These are phyloP conservation scores for Carex parvula DNA, from an alignment of 176 grass and related monocot genomes.

Conservation along the genomic window DNA sequence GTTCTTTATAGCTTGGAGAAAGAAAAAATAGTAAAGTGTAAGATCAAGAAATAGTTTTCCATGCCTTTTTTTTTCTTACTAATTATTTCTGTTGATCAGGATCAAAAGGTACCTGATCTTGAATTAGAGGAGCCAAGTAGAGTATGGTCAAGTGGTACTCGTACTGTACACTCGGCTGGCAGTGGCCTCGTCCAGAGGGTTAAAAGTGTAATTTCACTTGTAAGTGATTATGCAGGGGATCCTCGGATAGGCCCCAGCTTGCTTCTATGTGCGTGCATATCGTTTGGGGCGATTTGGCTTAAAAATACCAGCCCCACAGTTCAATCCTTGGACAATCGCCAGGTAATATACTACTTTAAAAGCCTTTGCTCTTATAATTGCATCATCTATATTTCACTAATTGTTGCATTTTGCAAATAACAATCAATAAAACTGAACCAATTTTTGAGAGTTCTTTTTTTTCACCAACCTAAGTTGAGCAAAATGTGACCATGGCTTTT, in stretches of 20 bases:
- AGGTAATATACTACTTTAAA: conserved; percentile 29
- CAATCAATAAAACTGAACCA: background rate
- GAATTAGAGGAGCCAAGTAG: conserved; percentile 60
- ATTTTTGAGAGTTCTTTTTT: background rate
- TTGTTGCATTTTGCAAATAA: conserved; percentile 2
- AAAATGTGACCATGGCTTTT: background rate
- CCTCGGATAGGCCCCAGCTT: conserved; percentile 70
- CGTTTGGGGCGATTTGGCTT: conserved; percentile 70
- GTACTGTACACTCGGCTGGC: conserved; percentile 44
- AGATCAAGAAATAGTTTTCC: background rate
- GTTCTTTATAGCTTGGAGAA: conserved; percentile 29
- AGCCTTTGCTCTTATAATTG: background rate
- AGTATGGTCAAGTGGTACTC: conserved; percentile 47
- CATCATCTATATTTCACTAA: conserved; percentile 11
- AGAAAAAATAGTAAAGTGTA: background rate
- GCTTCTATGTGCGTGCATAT: conserved; percentile 78
- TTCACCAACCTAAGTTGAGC: background rate
- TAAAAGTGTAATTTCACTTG: conserved; percentile 34
- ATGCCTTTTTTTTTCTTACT: conserved; percentile 7
- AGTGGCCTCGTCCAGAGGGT: conserved; percentile 44
- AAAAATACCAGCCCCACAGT: conserved; percentile 43
- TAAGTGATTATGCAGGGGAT: conserved; percentile 60
- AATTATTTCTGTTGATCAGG: conserved; percentile 41
- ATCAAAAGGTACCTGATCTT: conserved; percentile 64
- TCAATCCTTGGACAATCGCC: conserved; percentile 20